phyloP scores from a whole-genome alignment of 1,284 basidiomycete species.

The Pisolithus thermaeus region DNA sequence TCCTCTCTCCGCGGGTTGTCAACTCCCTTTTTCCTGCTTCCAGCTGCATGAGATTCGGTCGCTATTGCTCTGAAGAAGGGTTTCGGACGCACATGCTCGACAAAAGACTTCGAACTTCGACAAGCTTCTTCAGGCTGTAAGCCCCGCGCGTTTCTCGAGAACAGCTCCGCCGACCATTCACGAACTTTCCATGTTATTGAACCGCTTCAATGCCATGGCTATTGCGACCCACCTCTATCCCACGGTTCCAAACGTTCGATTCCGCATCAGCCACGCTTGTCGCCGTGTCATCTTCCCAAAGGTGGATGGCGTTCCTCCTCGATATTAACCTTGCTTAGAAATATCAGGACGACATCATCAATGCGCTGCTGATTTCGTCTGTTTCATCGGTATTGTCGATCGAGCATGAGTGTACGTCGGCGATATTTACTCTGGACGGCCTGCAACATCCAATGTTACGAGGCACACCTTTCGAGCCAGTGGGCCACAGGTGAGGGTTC shows the following conservation, averaged over 20 bases:
- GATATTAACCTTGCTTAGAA: too few species aligned
- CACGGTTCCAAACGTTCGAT: too few species aligned
- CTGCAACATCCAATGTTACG: conserved; percentile 47
- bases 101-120: conserved; percentile 32
- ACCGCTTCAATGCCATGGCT: too few species aligned
- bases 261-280: too few species aligned
- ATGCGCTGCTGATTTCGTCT: conserved; percentile 54
- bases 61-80: too few species aligned
- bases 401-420: conserved; percentile 55
- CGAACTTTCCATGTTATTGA: conserved; percentile 79
- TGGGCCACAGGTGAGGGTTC: conserved; percentile 17
- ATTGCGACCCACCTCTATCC: too few species aligned
- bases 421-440: conserved; percentile 48
- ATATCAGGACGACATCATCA: conserved; percentile 54
- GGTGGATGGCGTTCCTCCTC: too few species aligned
- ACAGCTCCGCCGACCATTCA: conserved; percentile 44
- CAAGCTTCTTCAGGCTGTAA: conserved; percentile 40
- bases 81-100: conserved; percentile 27
- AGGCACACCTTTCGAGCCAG: conserved; percentile 22
- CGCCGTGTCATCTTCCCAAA: too few species aligned
- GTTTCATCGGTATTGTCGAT: too few species aligned
- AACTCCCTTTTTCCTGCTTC: background rate
- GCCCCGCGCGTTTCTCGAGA: conserved; percentile 61
- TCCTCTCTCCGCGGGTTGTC: too few species aligned
- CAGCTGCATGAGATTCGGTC: too few species aligned